Base-by-base conservation (phyloP, 768 basidiomycete genomes). In the Tricholoma bakamatsutake region DNA sequence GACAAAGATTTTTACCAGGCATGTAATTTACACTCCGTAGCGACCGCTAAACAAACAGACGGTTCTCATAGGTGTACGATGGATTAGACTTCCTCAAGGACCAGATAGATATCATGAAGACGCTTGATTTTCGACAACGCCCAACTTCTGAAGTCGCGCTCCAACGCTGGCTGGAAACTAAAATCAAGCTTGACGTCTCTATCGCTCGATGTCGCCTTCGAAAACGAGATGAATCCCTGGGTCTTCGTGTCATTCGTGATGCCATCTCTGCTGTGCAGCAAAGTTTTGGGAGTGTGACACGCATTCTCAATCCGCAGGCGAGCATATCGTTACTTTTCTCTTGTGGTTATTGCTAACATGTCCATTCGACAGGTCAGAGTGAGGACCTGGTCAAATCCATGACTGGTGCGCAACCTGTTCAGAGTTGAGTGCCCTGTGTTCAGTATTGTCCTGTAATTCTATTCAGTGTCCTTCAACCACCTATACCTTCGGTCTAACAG, bases 61-160 rank as follows among this genome's bases (percentile, higher is more conserved):
- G 39, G 17, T 17, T n/a, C n/a, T 18, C 13, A 35, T 50, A 67
- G 64, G 65, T 60, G 58, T 67, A 67, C 53, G 43, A 63, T 48
- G 57, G 60, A 10, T 52, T 70, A n/a, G 63, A 69, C 5, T 67
- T 72, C 50, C 58, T 71, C 11, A 28, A 46, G 15, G 61, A 62
- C 27, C 57, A 70, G 5, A 57, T 67, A 40, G 54, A 56, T 12
- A 66, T 64, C 52, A 68, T 70, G 67, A 66, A 64, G 47, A 62
- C 53, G n/a, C 11, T 47, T 2, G 63, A 65, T 13, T 64, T 66
- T 30, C 58, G 55, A 18, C 47, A 59, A 12, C 66, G 70, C 2
- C 70, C 67, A 18, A 58, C 53, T 3, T 63, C 66, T 3, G 55
- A 60, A 13, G 57, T 50, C 28, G 62, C 66, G 11, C 62, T 71